Percentiles rank a stretch among this genome's conserved stretches.
Evolutionary conservation across 2,329 filamentous ascomycete species (phyloP).

Genomic region (Fusarium domesticum): DNA sequence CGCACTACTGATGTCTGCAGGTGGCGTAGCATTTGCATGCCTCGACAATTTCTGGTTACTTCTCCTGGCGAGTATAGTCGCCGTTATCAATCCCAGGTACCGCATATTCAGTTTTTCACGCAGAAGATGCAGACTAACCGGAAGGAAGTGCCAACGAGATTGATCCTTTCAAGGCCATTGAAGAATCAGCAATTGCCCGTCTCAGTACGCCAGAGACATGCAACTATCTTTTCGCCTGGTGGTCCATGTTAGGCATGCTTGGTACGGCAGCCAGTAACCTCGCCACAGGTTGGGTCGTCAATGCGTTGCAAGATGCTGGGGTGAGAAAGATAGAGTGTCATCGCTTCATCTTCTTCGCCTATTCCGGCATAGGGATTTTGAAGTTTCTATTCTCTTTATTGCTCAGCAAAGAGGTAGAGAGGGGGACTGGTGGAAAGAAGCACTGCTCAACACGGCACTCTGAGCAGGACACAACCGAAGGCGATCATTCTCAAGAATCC

Average conservation of each 20-base stretch:
- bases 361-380: conserved; percentile 13
- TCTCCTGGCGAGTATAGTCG: conserved; percentile 16
- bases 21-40: conserved; percentile 15
- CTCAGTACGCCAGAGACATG: conserved; percentile 20
- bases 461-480: background rate
- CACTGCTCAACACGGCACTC: conserved; percentile 5
- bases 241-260: conserved; percentile 26
- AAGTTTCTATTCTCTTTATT: conserved; percentile 16
- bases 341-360: conserved; percentile 18
- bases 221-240: conserved; percentile 25
- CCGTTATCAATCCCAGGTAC: conserved; percentile 22
- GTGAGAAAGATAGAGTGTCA: conserved; percentile 9
- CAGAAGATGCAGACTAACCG: background rate
- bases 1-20: conserved; percentile 17
- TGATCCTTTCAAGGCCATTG: conserved; percentile 25
- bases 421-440: conserved; percentile 6
- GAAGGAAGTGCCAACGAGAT: conserved; percentile 25
- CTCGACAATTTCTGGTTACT: conserved; percentile 22
- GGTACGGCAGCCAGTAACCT: conserved; percentile 23
- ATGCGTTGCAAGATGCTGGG: conserved; percentile 10
- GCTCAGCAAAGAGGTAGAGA: conserved; percentile 15
- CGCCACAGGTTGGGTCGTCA: conserved; percentile 18
- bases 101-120: too few species aligned
- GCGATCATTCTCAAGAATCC: background rate
- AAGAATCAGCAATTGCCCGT: conserved; percentile 21